Conservation (phyloP, 2,329 filamentous ascomycete genomes). For the Beauveria medogensis region DNA sequence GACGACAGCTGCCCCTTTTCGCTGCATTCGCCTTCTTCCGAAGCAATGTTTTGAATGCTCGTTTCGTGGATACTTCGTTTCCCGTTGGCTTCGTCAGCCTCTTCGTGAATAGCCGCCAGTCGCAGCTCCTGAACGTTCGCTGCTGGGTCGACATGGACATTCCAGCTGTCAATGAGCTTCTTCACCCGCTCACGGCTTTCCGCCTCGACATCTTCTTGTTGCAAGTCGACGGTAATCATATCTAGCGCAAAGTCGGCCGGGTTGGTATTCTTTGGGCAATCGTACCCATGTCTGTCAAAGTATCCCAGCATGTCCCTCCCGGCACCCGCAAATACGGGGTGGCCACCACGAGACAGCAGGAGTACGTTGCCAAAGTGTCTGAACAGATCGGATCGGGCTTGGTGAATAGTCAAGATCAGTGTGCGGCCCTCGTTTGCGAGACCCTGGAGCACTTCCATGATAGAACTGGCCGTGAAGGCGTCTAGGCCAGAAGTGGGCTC, state of each 20-base stretch:
- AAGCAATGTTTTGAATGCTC: background rate
- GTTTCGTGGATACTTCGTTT: constrained; percentile 14
- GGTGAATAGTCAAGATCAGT: constrained; percentile 69
- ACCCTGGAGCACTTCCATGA: constrained; percentile 64
- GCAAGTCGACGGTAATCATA: constrained; percentile 67
- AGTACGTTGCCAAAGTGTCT: constrained; percentile 63
- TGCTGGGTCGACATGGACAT: constrained; percentile 7
- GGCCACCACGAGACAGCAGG: constrained; percentile 61
- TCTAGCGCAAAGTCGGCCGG: constrained; percentile 73
- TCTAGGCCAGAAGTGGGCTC: constrained; percentile 72
- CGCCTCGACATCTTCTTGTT: constrained; percentile 53
- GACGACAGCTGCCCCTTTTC: background rate
- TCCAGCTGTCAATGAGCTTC: constrained; percentile 53
- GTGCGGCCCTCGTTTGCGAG: constrained; percentile 67
- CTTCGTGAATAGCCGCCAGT: constrained; percentile 23
- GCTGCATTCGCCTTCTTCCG: background rate
- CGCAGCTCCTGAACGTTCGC: constrained; percentile 12
- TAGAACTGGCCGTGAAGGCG: constrained; percentile 69
- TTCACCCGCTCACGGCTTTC: constrained; percentile 55
- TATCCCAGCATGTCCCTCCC: constrained; percentile 57
- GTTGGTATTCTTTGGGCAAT: constrained; percentile 63
- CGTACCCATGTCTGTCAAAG: constrained; percentile 50
- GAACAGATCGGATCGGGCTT: constrained; percentile 67
- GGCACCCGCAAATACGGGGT: constrained; percentile 58
- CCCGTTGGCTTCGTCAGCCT: constrained; percentile 17